Percentiles rank a stretch among this genome's conserved stretches.
Conservation (phyloP, 495 filamentous ascomycete species). For the Aspergillus campestris region DNA sequence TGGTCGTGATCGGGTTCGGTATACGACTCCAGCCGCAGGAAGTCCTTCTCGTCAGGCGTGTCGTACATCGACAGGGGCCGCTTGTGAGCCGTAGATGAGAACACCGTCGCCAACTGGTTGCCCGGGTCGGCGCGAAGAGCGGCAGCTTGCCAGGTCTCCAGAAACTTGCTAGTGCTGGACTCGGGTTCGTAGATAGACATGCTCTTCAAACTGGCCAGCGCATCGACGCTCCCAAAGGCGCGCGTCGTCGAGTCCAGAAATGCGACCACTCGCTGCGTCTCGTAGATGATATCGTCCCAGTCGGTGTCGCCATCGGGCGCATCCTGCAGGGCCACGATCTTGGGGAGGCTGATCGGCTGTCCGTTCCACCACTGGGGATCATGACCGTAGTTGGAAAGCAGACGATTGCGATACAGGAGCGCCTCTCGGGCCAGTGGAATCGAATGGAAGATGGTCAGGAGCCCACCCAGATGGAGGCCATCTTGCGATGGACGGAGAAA, state of each 20-base stretch:
- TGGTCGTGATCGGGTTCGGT: conserved; percentile 35
- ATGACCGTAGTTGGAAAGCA: conserved; percentile 55
- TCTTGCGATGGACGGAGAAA: conserved; percentile 62
- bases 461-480: conserved; percentile 51
- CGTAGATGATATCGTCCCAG: conserved; percentile 41
- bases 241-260: conserved; percentile 73
- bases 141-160: conserved; percentile 36
- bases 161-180: conserved; percentile 23
- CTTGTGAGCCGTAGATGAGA: conserved; percentile 35
- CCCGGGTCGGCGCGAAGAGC: conserved; percentile 31
- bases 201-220: conserved; percentile 37
- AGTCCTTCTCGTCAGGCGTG: conserved; percentile 27
- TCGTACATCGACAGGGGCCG: conserved; percentile 23
- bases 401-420: conserved; percentile 47
- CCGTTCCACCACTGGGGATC: conserved; percentile 84
- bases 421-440: conserved; percentile 76
- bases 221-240: conserved; percentile 71
- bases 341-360: conserved; percentile 47
- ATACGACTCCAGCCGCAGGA: conserved; percentile 31
- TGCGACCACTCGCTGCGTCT: conserved; percentile 70
- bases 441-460: conserved; percentile 72
- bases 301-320: conserved; percentile 26
- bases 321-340: conserved; percentile 46
- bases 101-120: conserved; percentile 29
- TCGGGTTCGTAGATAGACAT: conserved; percentile 30